phyloP scores from a whole-genome alignment of 495 filamentous ascomycete genomes.

The Talaromyces thailandensis region DNA sequence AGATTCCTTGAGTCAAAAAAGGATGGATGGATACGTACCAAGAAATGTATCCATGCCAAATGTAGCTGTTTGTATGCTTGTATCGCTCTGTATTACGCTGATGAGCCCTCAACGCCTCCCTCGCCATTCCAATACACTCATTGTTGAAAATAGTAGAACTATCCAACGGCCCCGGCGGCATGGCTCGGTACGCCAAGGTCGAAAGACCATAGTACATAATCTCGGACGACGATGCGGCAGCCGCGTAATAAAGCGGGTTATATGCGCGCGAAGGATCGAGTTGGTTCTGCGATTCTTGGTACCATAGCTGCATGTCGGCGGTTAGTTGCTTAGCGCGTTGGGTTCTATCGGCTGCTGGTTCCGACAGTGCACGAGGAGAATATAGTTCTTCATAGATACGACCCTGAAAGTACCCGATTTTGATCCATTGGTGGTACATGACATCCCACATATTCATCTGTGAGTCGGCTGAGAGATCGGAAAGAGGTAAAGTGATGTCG shows the following conservation, averaged over 20 bases:
- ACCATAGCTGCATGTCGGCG: conserved; percentile 19
- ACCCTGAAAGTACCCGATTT: conserved; percentile 46
- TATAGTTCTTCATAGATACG: conserved; percentile 52
- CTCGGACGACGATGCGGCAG: conserved; percentile 34
- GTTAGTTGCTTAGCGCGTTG: conserved; percentile 24
- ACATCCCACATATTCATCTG: conserved; percentile 14
- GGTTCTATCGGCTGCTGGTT: conserved; percentile 34
- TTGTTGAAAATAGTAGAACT: conserved; percentile 40
- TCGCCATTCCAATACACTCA: conserved; percentile 52
- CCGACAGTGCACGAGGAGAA: conserved; percentile 47
- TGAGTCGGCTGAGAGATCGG: conserved; percentile 8
- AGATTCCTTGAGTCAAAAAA: background rate
- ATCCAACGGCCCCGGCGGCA: conserved; percentile 33
- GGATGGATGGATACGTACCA: conserved; percentile 42
- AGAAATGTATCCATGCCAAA: conserved; percentile 51
- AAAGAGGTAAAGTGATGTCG: conserved; percentile 46
- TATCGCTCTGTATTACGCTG: conserved; percentile 40
- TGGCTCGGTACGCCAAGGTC: conserved; percentile 54
- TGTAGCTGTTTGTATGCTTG: conserved; percentile 30
- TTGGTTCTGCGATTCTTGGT: conserved; percentile 3
- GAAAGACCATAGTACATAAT: conserved; percentile 16
- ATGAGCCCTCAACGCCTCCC: conserved; percentile 44
- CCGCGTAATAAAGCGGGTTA: conserved; percentile 3
- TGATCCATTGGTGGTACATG: conserved; percentile 36
- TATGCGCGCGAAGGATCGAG: conserved; percentile 5